Evolutionary conservation across 202 grass and related monocot genomes (phyloP).

Genomic region (Setaria viridis): DNA sequence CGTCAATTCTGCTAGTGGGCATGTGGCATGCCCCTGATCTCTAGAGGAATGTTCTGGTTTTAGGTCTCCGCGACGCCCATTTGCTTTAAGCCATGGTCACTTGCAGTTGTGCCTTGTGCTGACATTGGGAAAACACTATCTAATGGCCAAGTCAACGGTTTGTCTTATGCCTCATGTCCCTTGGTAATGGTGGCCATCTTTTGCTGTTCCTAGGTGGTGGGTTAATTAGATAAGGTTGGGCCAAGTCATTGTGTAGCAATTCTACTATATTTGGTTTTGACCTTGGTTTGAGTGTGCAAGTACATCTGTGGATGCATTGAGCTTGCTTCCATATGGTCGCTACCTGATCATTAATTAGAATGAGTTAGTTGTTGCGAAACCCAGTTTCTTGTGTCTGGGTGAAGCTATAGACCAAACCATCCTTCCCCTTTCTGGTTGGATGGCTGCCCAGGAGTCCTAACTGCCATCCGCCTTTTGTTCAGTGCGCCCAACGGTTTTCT

Average conservation of each 20-base stretch:
- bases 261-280: constrained; percentile 45
- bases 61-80: background rate
- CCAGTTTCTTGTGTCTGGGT: background rate
- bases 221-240: constrained; percentile 17
- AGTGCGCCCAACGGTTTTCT: constrained; percentile 6
- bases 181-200: constrained; percentile 35
- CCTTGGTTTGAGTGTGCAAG: constrained; percentile 32
- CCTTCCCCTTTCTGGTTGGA: constrained; percentile 13
- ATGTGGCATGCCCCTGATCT: constrained; percentile 37
- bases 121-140: constrained; percentile 31
- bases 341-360: background rate
- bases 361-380: constrained; percentile 10
- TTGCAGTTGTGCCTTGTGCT: constrained; percentile 10
- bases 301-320: constrained; percentile 21
- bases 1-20: background rate
- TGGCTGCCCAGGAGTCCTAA: constrained; percentile 10
- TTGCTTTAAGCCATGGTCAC: constrained; percentile 28
- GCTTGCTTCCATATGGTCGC: constrained; percentile 18
- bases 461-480: background rate
- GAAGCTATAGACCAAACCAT: background rate
- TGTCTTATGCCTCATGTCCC: constrained; percentile 17
- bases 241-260: constrained; percentile 1
- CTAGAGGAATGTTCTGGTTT: constrained; percentile 42
- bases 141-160: constrained; percentile 33
- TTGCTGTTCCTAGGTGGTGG: constrained; percentile 46